Conservation (phyloP, 1,284 basidiomycete species). For the Ganoderma resinaceum region DNA sequence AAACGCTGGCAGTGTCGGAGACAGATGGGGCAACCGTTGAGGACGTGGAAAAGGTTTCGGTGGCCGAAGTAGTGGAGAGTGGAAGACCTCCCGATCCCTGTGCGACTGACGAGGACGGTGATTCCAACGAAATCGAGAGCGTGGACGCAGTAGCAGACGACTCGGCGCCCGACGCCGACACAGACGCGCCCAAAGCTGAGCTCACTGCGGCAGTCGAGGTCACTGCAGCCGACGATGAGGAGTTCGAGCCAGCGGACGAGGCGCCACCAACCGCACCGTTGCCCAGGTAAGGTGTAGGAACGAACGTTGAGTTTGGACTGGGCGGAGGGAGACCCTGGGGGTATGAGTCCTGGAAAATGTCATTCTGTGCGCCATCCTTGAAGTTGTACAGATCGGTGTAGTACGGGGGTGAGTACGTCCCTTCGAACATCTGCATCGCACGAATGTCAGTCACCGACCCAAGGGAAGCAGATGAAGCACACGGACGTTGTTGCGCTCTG, state of each 20-base stretch:
- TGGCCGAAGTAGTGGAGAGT: constrained; percentile 13
- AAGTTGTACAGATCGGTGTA: constrained; percentile 69
- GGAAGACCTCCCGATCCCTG: neutral
- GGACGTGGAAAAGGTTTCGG: constrained; percentile 5
- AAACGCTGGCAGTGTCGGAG: neutral
- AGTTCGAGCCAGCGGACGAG: neutral
- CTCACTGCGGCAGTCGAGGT: constrained; percentile 3
- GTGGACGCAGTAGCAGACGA: constrained; percentile 16
- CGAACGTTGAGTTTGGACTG: constrained; percentile 30
- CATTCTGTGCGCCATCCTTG: constrained; percentile 63
- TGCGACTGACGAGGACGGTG: neutral
- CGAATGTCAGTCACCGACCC: neutral
- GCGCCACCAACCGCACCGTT: neutral
- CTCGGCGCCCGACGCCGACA: constrained; percentile 18
- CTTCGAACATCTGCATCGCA: constrained; percentile 58
- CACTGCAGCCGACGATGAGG: constrained; percentile 4
- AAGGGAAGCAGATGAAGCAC: neutral
- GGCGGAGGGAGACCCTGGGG: constrained; percentile 26
- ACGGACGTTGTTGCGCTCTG: constrained; percentile 61
- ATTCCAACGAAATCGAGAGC: constrained; percentile 2
- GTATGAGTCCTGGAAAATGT: constrained; percentile 61
- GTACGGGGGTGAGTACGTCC: constrained; percentile 56
- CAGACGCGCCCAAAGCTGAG: constrained; percentile 10
- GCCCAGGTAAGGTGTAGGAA: constrained; percentile 28
- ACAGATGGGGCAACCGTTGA: neutral